Conservation (phyloP, 1,284 basidiomycete species). For the Xerocomus cyaneibrunnescens region DNA sequence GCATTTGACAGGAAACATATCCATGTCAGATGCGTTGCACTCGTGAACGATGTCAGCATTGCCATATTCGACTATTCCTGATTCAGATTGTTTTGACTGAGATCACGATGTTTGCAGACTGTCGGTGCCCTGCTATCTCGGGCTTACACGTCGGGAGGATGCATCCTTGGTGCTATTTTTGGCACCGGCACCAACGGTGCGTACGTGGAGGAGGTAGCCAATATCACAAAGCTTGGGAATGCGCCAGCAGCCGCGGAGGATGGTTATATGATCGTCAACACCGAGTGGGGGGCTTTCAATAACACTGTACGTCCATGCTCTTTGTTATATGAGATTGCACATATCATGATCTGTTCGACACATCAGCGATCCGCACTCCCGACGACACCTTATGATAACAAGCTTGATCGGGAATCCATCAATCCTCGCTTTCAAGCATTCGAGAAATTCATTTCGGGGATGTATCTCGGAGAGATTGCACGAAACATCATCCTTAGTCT, state of each 20-base stretch:
- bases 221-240: conserved; percentile 81
- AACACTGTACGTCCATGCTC: conserved; percentile 61
- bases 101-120: conserved; percentile 53
- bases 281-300: conserved; percentile 97
- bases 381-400: conserved; percentile 91
- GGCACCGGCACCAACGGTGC: conserved; percentile 99
- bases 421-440: conserved; percentile 94
- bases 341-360: conserved; percentile 7
- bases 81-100: conserved; percentile 4
- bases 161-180: conserved; percentile 90
- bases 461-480: conserved; percentile 96
- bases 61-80: background rate
- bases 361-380: conserved; percentile 80
- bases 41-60: conserved; percentile 89
- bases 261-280: conserved; percentile 92
- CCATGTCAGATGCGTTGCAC: conserved; percentile 89
- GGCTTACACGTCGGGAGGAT: conserved; percentile 89
- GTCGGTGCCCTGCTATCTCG: conserved; percentile 93
- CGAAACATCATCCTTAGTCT: conserved; percentile 85
- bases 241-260: conserved; percentile 57
- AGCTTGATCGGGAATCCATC: conserved; percentile 90
- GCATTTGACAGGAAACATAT: conserved; percentile 93
- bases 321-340: background rate
- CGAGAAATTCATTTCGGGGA: conserved; percentile 98
- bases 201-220: conserved; percentile 86